Conservation (phyloP, 2,329 filamentous ascomycete genomes). For the Calonectria henricotiae region DNA sequence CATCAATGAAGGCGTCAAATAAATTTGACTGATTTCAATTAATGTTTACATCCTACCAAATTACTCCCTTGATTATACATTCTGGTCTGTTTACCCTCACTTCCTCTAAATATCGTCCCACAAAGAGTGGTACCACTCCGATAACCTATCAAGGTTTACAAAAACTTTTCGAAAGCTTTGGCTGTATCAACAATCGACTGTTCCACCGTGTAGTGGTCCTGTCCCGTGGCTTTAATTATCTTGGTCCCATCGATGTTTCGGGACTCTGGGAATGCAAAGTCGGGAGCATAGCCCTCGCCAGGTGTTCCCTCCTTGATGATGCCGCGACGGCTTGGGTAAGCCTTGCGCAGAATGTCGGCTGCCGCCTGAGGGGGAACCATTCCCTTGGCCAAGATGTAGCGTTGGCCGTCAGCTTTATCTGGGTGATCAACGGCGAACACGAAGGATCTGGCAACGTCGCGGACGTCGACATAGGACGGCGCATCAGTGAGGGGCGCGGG, state of each 20-base stretch:
- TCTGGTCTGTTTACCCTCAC: neutral
- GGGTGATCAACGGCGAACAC: constrained; percentile 47
- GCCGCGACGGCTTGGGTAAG: constrained; percentile 43
- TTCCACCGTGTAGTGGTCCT: constrained; percentile 42
- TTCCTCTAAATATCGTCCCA: neutral
- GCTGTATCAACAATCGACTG: constrained; percentile 48
- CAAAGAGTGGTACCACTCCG: constrained; percentile 11
- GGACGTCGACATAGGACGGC: constrained; percentile 47
- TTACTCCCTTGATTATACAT: neutral
- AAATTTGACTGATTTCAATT: neutral
- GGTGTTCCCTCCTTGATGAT: constrained; percentile 46
- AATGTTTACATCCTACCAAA: neutral
- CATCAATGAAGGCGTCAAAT: neutral
- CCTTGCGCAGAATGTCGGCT: constrained; percentile 49
- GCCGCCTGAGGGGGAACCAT: constrained; percentile 46
- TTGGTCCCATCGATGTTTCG: constrained; percentile 46
- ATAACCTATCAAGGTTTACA: constrained; percentile 39
- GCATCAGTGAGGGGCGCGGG: constrained; percentile 37
- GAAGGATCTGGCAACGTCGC: constrained; percentile 47
- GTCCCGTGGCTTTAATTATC: constrained; percentile 40
- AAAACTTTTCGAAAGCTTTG: constrained; percentile 44
- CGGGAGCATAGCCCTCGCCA: constrained; percentile 43
- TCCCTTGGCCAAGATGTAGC: constrained; percentile 43
- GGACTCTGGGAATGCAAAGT: constrained; percentile 36
- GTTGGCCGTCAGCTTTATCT: constrained; percentile 45